Evolutionary conservation across 768 basidiomycete genomes (phyloP).

Genomic region (Tylopilus felleus): DNA sequence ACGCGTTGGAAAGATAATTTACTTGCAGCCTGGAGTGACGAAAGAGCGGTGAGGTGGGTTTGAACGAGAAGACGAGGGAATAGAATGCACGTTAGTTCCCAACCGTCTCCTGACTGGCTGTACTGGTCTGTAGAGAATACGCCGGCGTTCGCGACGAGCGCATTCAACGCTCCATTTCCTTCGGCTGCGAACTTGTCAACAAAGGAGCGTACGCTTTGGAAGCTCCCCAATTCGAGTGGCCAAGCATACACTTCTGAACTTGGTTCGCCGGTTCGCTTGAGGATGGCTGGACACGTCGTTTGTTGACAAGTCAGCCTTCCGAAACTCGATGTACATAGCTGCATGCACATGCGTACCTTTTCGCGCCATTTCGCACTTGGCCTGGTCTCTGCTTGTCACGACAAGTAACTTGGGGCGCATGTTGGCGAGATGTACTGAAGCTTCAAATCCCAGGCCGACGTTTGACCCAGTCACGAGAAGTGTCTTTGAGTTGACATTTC

Average conservation of each 20-base stretch:
- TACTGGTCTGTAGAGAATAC: slow-evolving; percentile 11
- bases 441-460: slow-evolving; percentile 34
- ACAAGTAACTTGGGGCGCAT: slow-evolving; percentile 33
- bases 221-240: slow-evolving; percentile 35
- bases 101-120: slow-evolving; percentile 42
- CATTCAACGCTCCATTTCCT: slow-evolving; percentile 22
- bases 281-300: slow-evolving; percentile 10
- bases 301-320: neutral
- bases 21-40: slow-evolving; percentile 31
- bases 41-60: neutral
- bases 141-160: slow-evolving; percentile 34
- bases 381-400: slow-evolving; percentile 32
- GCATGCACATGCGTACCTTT: slow-evolving; percentile 15
- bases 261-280: slow-evolving; percentile 10
- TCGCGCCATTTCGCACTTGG: slow-evolving; percentile 24
- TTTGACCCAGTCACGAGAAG: slow-evolving; percentile 53
- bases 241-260: slow-evolving; percentile 23
- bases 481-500: slow-evolving; percentile 43
- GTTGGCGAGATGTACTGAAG: slow-evolving; percentile 30
- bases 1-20: slow-evolving; percentile 33
- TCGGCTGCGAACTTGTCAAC: slow-evolving; percentile 28
- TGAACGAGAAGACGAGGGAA: neutral
- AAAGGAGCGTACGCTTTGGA: slow-evolving; percentile 32
- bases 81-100: slow-evolving; percentile 41
- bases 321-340: neutral